phyloP scores from a whole-genome alignment of 345 rosid genomes.

The Heritiera fomes region DNA sequence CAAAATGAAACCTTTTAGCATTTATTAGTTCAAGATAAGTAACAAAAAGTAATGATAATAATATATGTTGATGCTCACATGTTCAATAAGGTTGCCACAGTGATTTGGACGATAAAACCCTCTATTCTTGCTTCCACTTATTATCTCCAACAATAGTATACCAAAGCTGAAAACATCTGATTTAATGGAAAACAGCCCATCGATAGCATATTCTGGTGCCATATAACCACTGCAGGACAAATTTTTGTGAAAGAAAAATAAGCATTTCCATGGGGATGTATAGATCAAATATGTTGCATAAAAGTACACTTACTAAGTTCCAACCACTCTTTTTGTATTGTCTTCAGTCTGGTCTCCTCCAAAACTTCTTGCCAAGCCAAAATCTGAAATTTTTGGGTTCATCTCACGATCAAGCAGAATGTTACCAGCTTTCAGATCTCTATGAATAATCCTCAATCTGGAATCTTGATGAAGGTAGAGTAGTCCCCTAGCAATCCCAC shows the following conservation, averaged over 20 bases:
- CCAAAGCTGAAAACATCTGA: slow-evolving; percentile 19
- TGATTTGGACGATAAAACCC: slow-evolving; percentile 23
- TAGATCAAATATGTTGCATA: neutral
- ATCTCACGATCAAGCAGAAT: slow-evolving; percentile 35
- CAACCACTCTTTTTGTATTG: slow-evolving; percentile 22
- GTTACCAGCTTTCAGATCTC: slow-evolving; percentile 38
- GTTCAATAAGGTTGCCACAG: slow-evolving; percentile 11
- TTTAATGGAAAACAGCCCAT: slow-evolving; percentile 4
- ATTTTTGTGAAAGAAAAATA: neutral
- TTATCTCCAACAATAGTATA: slow-evolving; percentile 16
- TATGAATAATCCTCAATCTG: slow-evolving; percentile 29
- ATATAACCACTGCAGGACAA: slow-evolving; percentile 16
- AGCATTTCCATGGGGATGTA: neutral
- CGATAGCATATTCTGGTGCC: slow-evolving; percentile 21
- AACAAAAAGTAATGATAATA: neutral
- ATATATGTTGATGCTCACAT: neutral
- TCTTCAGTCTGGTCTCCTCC: slow-evolving; percentile 24
- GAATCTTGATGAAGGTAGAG: slow-evolving; percentile 52
- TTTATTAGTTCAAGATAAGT: slow-evolving; percentile 26
- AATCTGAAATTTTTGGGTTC: slow-evolving; percentile 44
- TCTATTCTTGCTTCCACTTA: slow-evolving; percentile 7
- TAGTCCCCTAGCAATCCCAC: slow-evolving; percentile 42
- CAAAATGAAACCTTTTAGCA: slow-evolving; percentile 28
- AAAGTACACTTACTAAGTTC: slow-evolving; percentile 18
- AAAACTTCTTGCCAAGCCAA: slow-evolving; percentile 22